A percentile compares a stretch with the other conserved stretches of the same genome.
Conservation (phyloP, 139 green algal species). For the Bryopsis sp. region DNA sequence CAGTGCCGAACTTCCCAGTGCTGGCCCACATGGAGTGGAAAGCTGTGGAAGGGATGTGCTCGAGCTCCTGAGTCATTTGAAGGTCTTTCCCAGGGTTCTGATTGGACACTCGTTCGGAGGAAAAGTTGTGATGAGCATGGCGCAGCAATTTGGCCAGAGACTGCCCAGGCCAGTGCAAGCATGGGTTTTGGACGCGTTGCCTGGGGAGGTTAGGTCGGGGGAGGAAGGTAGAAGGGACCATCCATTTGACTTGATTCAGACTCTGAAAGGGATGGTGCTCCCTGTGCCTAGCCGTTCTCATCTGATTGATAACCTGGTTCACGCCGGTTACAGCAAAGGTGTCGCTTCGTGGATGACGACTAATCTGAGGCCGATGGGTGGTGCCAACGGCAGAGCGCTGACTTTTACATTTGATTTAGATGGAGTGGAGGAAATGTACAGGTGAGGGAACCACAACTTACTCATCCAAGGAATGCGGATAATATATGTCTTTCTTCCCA, state of each 20-base stretch:
- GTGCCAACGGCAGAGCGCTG: conserved; percentile 21
- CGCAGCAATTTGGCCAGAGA: conserved; percentile 60
- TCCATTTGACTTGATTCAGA: conserved; percentile 63
- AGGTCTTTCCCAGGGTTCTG: conserved; percentile 76
- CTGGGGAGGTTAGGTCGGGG: conserved; percentile 58
- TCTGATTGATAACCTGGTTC: conserved; percentile 47
- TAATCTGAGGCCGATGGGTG: conserved; percentile 55
- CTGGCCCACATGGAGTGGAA: conserved; percentile 47
- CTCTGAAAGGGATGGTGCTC: conserved; percentile 50
- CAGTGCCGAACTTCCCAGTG: conserved; percentile 29
- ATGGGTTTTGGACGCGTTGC: conserved; percentile 86
- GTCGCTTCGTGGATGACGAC: conserved; percentile 71
- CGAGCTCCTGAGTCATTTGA: conserved; percentile 57
- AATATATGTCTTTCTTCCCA: background rate
- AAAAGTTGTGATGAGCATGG: conserved; percentile 88
- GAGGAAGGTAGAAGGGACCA: conserved; percentile 48
- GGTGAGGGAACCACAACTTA: background rate
- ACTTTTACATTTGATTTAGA: conserved; percentile 66
- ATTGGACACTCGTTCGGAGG: conserved; percentile 89
- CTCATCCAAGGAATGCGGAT: background rate
- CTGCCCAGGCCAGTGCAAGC: conserved; percentile 78
- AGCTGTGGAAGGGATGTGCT: conserved; percentile 62
- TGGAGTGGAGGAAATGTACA: conserved; percentile 16
- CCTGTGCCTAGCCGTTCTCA: conserved; percentile 40
- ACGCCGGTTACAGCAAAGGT: conserved; percentile 32